phyloP scores from a whole-genome alignment of 306 rosid species.

The Myrica gale region DNA sequence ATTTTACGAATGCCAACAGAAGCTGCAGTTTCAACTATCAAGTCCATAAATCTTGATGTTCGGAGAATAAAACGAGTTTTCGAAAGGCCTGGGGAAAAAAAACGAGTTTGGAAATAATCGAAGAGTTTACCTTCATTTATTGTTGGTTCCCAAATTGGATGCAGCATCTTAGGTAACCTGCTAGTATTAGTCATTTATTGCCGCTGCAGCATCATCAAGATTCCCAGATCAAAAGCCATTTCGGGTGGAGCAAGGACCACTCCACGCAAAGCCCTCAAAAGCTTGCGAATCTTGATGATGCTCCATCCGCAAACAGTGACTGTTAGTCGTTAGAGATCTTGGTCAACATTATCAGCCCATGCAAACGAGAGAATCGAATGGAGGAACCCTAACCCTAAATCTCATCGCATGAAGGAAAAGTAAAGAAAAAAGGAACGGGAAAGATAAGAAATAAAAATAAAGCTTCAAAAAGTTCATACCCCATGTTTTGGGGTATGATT shows the following conservation, averaged over 20 bases:
- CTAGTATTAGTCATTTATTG: constrained; percentile 38
- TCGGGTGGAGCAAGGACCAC: background rate
- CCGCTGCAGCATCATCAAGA: constrained; percentile 61
- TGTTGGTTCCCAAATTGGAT: background rate
- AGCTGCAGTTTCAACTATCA: background rate
- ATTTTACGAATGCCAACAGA: background rate
- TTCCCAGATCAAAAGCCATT: constrained; percentile 38
- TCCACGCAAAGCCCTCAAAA: background rate
- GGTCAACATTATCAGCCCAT: constrained; percentile 4
- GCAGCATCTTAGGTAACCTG: background rate
- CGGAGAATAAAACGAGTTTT: background rate
- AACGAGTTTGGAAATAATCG: background rate
- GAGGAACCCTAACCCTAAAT: background rate
- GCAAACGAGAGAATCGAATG: background rate
- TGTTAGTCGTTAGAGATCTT: constrained; percentile 3
- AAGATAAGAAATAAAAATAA: background rate
- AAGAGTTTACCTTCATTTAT: background rate
- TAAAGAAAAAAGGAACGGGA: background rate
- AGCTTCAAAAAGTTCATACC: background rate
- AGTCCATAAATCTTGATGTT: background rate
- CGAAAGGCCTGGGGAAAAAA: background rate
- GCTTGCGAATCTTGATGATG: constrained; percentile 67
- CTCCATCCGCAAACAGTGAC: constrained; percentile 34
- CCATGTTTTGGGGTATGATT: background rate
- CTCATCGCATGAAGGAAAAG: constrained; percentile 1